Conservation (phyloP, 331 rosid genomes). For the Malus hybrid region DNA sequence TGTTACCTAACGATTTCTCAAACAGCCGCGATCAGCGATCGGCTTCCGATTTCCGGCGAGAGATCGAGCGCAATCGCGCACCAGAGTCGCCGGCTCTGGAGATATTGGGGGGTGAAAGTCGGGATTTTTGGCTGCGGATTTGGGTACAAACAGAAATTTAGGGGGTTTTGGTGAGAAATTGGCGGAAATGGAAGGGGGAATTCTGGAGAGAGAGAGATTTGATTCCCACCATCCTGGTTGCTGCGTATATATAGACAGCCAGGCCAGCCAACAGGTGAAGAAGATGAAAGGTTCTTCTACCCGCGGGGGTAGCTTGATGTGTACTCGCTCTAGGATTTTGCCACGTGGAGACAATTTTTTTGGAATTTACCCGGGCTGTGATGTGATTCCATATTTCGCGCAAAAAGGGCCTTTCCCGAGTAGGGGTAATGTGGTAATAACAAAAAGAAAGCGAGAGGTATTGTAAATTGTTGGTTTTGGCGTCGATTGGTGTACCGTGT, state of each 20-base stretch:
- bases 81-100: neutral
- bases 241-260: neutral
- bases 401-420: neutral
- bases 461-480: neutral
- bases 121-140: neutral
- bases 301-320: neutral
- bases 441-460: no score
- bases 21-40: neutral
- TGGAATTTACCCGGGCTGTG: neutral
- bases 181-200: neutral
- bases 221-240: neutral
- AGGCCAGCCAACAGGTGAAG: neutral
- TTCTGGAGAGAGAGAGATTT: neutral
- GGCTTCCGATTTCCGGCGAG: neutral
- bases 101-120: neutral
- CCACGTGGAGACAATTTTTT: neutral
- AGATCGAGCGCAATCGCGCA: neutral
- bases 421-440: neutral
- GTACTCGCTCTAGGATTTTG: neutral
- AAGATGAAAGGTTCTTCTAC: neutral
- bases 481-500: neutral
- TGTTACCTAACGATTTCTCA: conserved; percentile 13
- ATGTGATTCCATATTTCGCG: neutral
- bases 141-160: neutral
- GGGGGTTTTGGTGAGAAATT: neutral